These are phyloP conservation scores for Astragalus membranaceus DNA, from an alignment of 306 rosid genomes.

Conservation along the genomic window DNA sequence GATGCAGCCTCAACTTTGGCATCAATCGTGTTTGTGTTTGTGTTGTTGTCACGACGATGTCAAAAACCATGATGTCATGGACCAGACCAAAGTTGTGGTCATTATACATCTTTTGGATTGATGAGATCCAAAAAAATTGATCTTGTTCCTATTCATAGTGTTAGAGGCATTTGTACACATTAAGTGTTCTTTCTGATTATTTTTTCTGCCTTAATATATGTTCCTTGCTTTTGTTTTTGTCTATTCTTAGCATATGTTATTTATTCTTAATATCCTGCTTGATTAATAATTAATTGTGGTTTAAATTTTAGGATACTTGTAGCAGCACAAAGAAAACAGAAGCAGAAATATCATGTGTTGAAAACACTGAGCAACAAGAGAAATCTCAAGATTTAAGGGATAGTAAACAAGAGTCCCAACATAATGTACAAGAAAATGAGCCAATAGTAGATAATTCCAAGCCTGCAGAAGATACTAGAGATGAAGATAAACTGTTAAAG, in stretches of 20 bases:
- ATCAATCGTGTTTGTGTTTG: no score
- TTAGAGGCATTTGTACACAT: background rate
- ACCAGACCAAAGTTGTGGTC: no score
- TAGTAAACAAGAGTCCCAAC: conserved; percentile 20
- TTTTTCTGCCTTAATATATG: no score
- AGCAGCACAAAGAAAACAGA: conserved; percentile 25
- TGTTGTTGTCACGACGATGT: no score
- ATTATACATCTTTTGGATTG: no score
- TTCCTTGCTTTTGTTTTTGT: background rate
- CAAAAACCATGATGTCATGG: no score
- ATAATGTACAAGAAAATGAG: conserved; percentile 13
- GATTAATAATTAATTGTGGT: conserved; percentile 6
- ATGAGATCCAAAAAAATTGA: no score
- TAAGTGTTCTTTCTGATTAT: no score
- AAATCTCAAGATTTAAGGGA: conserved; percentile 20
- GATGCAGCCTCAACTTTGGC: no score
- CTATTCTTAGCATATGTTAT: background rate
- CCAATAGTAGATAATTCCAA: background rate
- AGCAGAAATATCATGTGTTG: conserved; percentile 19
- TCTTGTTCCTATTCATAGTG: background rate
- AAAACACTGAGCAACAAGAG: conserved; percentile 23
- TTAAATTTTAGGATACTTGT: conserved; percentile 38
- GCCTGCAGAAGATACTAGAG: conserved; percentile 16
- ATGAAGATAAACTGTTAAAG: conserved; percentile 48
- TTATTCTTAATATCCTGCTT: background rate